A percentile compares a stretch with the other conserved stretches of the same genome.
Evolutionary conservation across 2,329 filamentous ascomycete genomes (phyloP).

Genomic region (Teratosphaeria epicoccoides): DNA sequence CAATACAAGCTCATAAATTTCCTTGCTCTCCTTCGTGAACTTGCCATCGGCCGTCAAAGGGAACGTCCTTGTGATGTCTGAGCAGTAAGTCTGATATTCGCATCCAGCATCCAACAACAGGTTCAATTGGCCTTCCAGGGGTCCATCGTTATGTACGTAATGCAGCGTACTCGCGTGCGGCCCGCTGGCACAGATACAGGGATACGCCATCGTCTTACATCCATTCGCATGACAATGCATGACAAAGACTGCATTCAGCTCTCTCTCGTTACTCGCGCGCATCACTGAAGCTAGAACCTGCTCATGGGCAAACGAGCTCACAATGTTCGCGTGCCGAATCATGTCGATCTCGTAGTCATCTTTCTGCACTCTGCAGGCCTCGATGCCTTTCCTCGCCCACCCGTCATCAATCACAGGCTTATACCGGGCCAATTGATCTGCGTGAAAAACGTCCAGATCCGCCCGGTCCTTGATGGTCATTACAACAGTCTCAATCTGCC

Average conservation of each 20-base stretch:
- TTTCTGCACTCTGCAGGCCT: conserved; percentile 72
- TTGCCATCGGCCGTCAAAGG: conserved; percentile 54
- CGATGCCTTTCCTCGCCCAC: conserved; percentile 55
- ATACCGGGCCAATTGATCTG: conserved; percentile 54
- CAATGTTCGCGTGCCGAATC: conserved; percentile 68
- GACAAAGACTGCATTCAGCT: conserved; percentile 73
- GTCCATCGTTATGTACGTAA: conserved; percentile 69
- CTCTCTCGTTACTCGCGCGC: conserved; percentile 62
- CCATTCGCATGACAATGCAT: conserved; percentile 64
- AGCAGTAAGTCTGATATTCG: conserved; percentile 40
- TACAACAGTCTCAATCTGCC: conserved; percentile 32
- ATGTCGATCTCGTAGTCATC: conserved; percentile 73
- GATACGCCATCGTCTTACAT: conserved; percentile 75
- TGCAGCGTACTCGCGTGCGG: conserved; percentile 75
- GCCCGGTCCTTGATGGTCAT: conserved; percentile 74
- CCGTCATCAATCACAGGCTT: conserved; percentile 55
- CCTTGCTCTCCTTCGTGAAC: conserved; percentile 58
- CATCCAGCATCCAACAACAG: conserved; percentile 74
- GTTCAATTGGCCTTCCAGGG: conserved; percentile 61
- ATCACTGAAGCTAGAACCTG: conserved; percentile 55
- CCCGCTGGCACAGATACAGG: conserved; percentile 73
- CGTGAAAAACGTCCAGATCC: conserved; percentile 28
- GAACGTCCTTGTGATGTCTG: conserved; percentile 72
- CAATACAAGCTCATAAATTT: conserved; percentile 53
- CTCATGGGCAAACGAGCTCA: conserved; percentile 69